These are phyloP conservation scores for Clarireedia sp. DNA, from an alignment of 2,329 filamentous ascomycete species.

Conservation along the genomic window DNA sequence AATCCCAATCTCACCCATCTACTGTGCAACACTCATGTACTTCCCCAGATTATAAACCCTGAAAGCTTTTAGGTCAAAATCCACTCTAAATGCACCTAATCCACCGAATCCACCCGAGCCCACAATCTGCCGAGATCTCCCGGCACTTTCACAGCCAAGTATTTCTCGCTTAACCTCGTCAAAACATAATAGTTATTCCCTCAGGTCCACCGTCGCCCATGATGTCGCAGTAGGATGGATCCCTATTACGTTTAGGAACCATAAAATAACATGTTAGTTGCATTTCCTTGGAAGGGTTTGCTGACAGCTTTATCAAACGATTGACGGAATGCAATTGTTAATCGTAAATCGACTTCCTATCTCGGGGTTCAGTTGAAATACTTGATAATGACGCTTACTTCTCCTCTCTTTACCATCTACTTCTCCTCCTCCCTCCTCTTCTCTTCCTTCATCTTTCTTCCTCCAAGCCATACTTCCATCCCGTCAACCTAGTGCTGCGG, in stretches of 20 bases:
- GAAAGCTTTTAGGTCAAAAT: too few species aligned
- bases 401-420: neutral
- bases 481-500: neutral
- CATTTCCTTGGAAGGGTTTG: neutral
- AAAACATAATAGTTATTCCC: conserved; percentile 6
- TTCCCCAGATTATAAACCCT: too few species aligned
- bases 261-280: neutral
- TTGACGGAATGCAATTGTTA: conserved; percentile 3
- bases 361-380: neutral
- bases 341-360: conserved; percentile 4
- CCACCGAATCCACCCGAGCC: too few species aligned
- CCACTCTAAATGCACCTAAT: too few species aligned
- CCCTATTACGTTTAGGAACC: conserved; percentile 5
- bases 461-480: neutral
- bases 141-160: neutral
- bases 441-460: neutral
- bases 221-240: neutral
- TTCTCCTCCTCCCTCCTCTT: neutral
- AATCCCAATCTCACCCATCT: too few species aligned
- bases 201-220: neutral
- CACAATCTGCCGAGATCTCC: too few species aligned
- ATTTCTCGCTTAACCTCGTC: neutral
- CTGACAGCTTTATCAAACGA: neutral
- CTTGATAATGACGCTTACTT: conserved; percentile 3
- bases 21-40: too few species aligned